These are phyloP conservation scores for Cymbopogon flexuosus DNA, from an alignment of 202 grass and related monocot species.

Conservation along the genomic window DNA sequence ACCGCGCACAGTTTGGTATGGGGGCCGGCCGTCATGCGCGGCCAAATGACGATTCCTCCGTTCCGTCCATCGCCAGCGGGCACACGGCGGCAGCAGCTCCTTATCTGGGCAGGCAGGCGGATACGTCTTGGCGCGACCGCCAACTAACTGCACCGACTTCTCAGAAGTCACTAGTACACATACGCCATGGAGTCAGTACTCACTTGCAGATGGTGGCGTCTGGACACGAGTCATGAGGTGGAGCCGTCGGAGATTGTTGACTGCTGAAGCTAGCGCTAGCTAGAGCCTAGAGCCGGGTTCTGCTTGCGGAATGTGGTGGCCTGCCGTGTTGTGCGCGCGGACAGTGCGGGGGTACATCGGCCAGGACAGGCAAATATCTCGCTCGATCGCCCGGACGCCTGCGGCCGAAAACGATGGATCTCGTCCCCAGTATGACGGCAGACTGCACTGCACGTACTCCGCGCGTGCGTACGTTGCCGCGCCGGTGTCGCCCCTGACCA, in stretches of 20 bases:
- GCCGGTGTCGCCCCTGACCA: no score
- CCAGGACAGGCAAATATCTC: neutral
- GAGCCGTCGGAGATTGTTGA: neutral
- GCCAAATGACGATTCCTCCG: neutral
- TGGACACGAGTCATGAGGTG: neutral
- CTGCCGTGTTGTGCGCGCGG: neutral
- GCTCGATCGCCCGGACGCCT: neutral
- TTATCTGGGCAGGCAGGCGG: slow-evolving; percentile 3
- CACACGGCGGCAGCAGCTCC: neutral
- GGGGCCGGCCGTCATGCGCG: no score
- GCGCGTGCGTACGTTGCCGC: no score
- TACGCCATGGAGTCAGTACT: no score
- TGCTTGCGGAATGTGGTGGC: neutral
- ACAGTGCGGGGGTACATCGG: neutral
- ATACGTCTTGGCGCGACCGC: no score
- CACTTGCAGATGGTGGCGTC: no score
- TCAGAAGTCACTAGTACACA: no score
- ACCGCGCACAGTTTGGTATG: no score
- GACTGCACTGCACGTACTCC: no score
- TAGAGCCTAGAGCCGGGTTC: neutral
- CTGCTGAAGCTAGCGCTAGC: neutral
- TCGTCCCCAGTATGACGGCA: neutral
- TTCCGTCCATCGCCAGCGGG: neutral
- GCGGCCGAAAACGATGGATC: neutral
- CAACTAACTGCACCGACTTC: no score